Evolutionary conservation across 495 filamentous ascomycete species (phyloP).

Genomic region (Aspergillus heteromorphus): DNA sequence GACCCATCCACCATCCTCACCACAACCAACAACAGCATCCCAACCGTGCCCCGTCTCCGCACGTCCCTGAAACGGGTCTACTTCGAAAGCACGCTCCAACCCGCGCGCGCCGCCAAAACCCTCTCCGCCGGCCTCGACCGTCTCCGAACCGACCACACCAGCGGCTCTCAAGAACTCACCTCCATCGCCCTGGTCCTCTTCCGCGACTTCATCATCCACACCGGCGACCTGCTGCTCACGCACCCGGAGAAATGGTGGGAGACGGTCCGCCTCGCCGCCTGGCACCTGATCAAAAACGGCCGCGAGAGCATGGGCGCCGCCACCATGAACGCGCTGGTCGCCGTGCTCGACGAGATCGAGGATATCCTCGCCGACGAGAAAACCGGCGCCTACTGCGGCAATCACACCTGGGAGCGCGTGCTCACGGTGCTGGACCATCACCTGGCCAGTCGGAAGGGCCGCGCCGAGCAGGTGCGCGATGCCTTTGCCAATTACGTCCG

Average conservation of each 20-base stretch:
- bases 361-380: conserved; percentile 8
- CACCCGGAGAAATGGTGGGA: conserved; percentile 43
- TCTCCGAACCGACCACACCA: conserved; percentile 48
- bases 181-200: conserved; percentile 43
- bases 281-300: conserved; percentile 60
- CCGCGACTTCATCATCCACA: conserved; percentile 32
- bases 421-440: conserved; percentile 26
- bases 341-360: conserved; percentile 37
- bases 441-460: conserved; percentile 23
- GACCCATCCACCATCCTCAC: conserved; percentile 36
- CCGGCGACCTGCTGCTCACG: conserved; percentile 9
- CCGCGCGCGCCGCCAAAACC: conserved; percentile 30
- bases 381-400: conserved; percentile 13
- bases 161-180: conserved; percentile 53
- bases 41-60: conserved; percentile 49
- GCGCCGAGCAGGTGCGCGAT: conserved; percentile 23
- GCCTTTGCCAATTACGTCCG: conserved; percentile 34
- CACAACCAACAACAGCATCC: conserved; percentile 32
- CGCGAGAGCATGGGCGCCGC: conserved; percentile 60
- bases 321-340: conserved; percentile 47
- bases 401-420: conserved; percentile 20
- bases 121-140: conserved; percentile 40
- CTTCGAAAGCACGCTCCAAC: conserved; percentile 47
- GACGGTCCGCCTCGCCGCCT: conserved; percentile 50
- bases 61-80: conserved; percentile 54